Conservation (phyloP, 768 basidiomycete genomes). For the Xerocomellus intermedius region DNA sequence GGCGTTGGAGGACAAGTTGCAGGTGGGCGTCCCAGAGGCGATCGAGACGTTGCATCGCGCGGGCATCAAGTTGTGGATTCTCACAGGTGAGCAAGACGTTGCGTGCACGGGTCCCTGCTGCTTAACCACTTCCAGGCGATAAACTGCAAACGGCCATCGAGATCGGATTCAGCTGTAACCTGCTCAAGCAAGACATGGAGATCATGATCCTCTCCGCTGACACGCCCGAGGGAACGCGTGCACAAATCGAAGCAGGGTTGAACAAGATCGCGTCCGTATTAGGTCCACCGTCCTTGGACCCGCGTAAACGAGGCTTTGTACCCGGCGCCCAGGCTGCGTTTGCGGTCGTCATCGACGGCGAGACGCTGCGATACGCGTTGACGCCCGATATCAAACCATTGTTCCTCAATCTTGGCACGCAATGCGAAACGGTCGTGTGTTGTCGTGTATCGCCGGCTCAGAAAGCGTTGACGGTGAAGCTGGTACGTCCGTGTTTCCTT, state of each 20-base stretch:
- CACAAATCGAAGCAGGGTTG: constrained; percentile 87
- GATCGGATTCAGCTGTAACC: constrained; percentile 93
- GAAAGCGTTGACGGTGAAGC: constrained; percentile 94
- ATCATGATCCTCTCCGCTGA: constrained; percentile 95
- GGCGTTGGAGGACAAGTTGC: constrained; percentile 94
- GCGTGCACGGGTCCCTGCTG: neutral
- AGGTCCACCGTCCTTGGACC: constrained; percentile 68
- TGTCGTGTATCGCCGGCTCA: constrained; percentile 97
- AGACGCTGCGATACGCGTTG: constrained; percentile 83
- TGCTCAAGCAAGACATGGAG: constrained; percentile 93
- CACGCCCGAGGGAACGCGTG: constrained; percentile 65
- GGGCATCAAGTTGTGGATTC: constrained; percentile 97
- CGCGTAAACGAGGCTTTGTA: constrained; percentile 63
- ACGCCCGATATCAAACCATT: constrained; percentile 73
- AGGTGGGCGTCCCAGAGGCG: constrained; percentile 95
- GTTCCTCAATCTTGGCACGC: constrained; percentile 90
- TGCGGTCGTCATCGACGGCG: constrained; percentile 95
- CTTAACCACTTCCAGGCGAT: constrained; percentile 55
- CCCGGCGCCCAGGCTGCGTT: constrained; percentile 69
- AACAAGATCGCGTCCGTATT: constrained; percentile 91
- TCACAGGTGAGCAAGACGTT: constrained; percentile 63
- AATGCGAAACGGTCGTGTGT: constrained; percentile 97
- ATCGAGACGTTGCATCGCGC: constrained; percentile 90
- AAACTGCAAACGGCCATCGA: constrained; percentile 98
- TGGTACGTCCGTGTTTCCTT: constrained; percentile 48